A percentile compares a stretch with the other conserved stretches of the same genome.
phyloP scores from a whole-genome alignment of 352 stramenopile species.

The Phytophthora brassicae region DNA sequence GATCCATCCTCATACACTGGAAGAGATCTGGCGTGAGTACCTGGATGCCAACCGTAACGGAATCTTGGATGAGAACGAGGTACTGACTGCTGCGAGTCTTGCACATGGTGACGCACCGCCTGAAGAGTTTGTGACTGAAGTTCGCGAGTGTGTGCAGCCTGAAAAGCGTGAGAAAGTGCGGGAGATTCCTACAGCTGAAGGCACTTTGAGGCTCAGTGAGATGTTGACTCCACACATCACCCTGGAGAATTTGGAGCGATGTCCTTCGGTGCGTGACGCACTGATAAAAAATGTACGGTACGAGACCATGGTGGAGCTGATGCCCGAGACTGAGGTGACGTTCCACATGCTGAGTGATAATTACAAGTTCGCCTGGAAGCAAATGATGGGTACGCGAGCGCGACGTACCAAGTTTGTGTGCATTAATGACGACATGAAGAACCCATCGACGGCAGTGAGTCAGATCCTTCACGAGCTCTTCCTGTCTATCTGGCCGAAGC shows the following conservation, averaged over 20 bases:
- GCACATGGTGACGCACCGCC: conserved; percentile 68
- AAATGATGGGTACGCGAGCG: conserved; percentile 92
- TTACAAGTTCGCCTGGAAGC: conserved; percentile 85
- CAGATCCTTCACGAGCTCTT: conserved; percentile 93
- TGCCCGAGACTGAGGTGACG: conserved; percentile 87
- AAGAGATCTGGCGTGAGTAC: conserved; percentile 85
- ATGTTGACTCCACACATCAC: conserved; percentile 76
- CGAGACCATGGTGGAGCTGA: conserved; percentile 60
- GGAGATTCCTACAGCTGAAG: conserved; percentile 56
- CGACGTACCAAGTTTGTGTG: conserved; percentile 95
- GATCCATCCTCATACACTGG: conserved; percentile 65
- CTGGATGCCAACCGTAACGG: conserved; percentile 92
- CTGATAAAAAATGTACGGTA: conserved; percentile 73
- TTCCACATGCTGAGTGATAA: conserved; percentile 96
- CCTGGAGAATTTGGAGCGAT: conserved; percentile 58
- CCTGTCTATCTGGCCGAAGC: conserved; percentile 89
- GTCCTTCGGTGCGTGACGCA: conserved; percentile 44
- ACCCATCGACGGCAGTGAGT: conserved; percentile 73
- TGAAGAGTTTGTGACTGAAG: conserved; percentile 64
- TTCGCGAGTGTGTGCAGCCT: conserved; percentile 69
- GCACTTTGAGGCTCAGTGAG: conserved; percentile 66
- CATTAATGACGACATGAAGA: conserved; percentile 96
- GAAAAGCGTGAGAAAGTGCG: conserved; percentile 75
- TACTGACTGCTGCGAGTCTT: conserved; percentile 88
- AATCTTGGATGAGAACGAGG: conserved; percentile 89